These are phyloP conservation scores for Picea sitchensis DNA, from an alignment of 75 land plant species.

Conservation along the genomic window DNA sequence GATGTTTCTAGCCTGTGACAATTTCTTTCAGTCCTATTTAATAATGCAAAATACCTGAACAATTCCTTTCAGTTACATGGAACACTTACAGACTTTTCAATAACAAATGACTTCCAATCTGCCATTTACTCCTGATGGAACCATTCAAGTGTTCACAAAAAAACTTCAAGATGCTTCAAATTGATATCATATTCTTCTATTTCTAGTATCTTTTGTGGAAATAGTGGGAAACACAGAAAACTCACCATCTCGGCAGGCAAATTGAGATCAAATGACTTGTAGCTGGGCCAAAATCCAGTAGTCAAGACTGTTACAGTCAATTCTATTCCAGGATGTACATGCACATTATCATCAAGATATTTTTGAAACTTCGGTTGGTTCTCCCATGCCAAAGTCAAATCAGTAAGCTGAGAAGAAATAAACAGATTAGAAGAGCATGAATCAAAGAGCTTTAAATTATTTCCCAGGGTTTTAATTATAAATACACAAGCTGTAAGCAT, in stretches of 20 bases:
- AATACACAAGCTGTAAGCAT: background rate
- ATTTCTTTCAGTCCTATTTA: background rate
- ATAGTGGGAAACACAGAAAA: background rate
- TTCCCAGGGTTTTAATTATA: background rate
- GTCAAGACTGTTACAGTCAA: slow-evolving; percentile 94
- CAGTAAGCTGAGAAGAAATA: slow-evolving; percentile 64
- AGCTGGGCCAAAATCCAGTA: slow-evolving; percentile 98
- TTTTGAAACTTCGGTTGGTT: slow-evolving; percentile 86
- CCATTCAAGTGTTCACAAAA: background rate
- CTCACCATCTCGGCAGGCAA: slow-evolving; percentile 94
- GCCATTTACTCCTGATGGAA: background rate
- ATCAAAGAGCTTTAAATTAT: background rate
- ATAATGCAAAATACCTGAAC: background rate
- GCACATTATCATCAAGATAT: slow-evolving; percentile 57
- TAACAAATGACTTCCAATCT: background rate
- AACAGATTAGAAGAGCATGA: background rate
- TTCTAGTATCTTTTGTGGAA: too few species aligned
- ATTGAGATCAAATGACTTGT: slow-evolving; percentile 93
- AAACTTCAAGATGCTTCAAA: background rate
- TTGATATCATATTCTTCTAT: too few species aligned
- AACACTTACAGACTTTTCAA: background rate
- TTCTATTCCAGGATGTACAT: slow-evolving; percentile 86
- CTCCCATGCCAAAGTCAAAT: slow-evolving; percentile 92
- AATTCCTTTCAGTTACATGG: background rate
- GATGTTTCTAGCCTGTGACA: too few species aligned